Evolutionary conservation across 2,329 filamentous ascomycete genomes (phyloP).

Genomic region (Aureobasidium sp.): DNA sequence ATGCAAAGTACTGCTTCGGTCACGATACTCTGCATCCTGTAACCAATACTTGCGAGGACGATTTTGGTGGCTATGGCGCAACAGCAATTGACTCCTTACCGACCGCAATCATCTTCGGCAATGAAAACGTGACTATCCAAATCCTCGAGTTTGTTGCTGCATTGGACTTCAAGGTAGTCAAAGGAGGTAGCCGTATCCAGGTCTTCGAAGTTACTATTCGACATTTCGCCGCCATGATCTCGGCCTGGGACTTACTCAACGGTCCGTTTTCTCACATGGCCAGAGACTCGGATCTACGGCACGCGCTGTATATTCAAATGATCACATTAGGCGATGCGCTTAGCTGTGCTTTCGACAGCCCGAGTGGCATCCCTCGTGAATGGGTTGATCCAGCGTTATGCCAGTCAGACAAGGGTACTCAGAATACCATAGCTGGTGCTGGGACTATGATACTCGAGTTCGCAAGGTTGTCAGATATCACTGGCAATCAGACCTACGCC

Average conservation of each 20-base stretch:
- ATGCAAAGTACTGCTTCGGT: conserved; percentile 28
- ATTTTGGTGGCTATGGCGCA: conserved; percentile 25
- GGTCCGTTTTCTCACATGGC: conserved; percentile 21
- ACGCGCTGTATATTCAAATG: conserved; percentile 21
- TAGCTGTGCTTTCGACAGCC: conserved; percentile 21
- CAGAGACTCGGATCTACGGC: conserved; percentile 14
- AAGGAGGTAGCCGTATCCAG: conserved; percentile 19
- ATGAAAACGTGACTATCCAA: conserved; percentile 18
- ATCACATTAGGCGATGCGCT: conserved; percentile 20
- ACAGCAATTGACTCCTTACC: conserved; percentile 23
- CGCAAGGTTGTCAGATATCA: conserved; percentile 23
- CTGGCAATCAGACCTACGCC: conserved; percentile 22
- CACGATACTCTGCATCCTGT: conserved; percentile 27
- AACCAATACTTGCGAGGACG: conserved; percentile 23
- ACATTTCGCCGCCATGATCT: conserved; percentile 24
- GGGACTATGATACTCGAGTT: conserved; percentile 24
- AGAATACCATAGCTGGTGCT: conserved; percentile 20
- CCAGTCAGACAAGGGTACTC: conserved; percentile 21
- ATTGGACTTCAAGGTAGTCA: conserved; percentile 20
- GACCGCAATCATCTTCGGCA: conserved; percentile 23
- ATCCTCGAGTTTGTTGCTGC: conserved; percentile 21
- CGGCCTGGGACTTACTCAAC: conserved; percentile 22
- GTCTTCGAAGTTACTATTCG: conserved; percentile 24
- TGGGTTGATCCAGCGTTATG: conserved; percentile 22
- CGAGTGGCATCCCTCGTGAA: conserved; percentile 21